A percentile compares a stretch with the other conserved stretches of the same genome.
Conservation (phyloP, 1,284 basidiomycete genomes). For the Moesziomyces sp. region DNA sequence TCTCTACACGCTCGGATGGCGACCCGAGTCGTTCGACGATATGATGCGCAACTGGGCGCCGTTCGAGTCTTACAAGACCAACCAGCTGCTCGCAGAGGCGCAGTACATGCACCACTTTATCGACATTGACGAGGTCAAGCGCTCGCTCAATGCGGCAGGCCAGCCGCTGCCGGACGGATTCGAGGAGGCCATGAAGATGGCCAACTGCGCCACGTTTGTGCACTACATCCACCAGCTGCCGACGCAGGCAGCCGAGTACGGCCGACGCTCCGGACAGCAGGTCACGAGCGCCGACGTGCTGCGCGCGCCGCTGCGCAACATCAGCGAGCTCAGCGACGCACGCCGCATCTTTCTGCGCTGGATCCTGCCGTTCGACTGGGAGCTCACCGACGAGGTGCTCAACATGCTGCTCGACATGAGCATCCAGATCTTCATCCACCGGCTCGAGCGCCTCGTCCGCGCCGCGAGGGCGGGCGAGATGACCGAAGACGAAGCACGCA, state of each 20-base stretch:
- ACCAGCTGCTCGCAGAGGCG: slow-evolving; percentile 49
- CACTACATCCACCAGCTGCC: slow-evolving; percentile 56
- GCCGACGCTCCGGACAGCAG: slow-evolving; percentile 15
- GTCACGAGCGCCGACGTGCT: slow-evolving; percentile 30
- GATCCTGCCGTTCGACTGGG: slow-evolving; percentile 45
- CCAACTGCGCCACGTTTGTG: slow-evolving; percentile 58
- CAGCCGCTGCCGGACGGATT: slow-evolving; percentile 32
- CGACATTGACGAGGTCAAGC: slow-evolving; percentile 41
- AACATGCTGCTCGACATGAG: slow-evolving; percentile 54
- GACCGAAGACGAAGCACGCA: slow-evolving; percentile 20
- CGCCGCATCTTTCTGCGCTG: slow-evolving; percentile 48
- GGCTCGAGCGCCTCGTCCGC: slow-evolving; percentile 35
- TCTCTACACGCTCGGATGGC: slow-evolving; percentile 37
- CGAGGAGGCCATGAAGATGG: slow-evolving; percentile 51
- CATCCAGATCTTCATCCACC: slow-evolving; percentile 55
- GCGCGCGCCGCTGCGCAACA: slow-evolving; percentile 33
- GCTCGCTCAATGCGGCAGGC: slow-evolving; percentile 22
- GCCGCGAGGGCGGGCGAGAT: slow-evolving; percentile 21
- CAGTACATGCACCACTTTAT: slow-evolving; percentile 56
- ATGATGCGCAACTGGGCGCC: slow-evolving; percentile 52
- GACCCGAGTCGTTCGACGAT: slow-evolving; percentile 37
- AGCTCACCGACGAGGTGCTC: slow-evolving; percentile 46
- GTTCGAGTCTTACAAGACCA: slow-evolving; percentile 53
- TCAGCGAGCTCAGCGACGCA: slow-evolving; percentile 55
- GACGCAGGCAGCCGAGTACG: slow-evolving; percentile 18